These are phyloP conservation scores for Pythium utonaiense DNA, from an alignment of 352 stramenopile species.

Conservation along the genomic window DNA sequence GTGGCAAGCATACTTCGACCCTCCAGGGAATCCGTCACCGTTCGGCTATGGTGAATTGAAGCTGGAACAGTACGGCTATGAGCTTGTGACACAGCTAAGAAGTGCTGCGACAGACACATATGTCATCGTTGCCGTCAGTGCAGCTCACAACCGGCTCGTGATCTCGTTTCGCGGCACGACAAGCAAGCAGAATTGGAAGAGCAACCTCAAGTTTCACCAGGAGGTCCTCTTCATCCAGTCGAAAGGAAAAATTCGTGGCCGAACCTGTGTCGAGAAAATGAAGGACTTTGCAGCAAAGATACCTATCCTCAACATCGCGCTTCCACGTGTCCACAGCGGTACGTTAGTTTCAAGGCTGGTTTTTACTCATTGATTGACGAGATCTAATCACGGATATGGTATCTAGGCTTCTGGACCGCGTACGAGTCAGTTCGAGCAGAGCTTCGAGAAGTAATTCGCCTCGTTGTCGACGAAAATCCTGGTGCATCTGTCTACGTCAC, in stretches of 20 bases:
- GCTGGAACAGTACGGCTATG: conserved; percentile 72
- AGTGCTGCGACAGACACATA: conserved; percentile 79
- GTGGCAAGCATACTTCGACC: conserved; percentile 88
- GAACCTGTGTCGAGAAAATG: conserved; percentile 56
- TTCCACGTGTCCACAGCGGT: conserved; percentile 83
- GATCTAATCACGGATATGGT: conserved; percentile 3
- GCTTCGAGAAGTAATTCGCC: conserved; percentile 67
- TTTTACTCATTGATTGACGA: not conserved
- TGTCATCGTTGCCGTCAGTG: conserved; percentile 49
- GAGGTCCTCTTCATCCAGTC: conserved; percentile 79
- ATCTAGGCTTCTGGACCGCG: conserved; percentile 78
- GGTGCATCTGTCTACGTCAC: conserved; percentile 90
- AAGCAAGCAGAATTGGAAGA: conserved; percentile 87
- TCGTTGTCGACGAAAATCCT: conserved; percentile 80
- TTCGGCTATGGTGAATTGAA: conserved; percentile 73
- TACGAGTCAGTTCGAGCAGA: conserved; percentile 78
- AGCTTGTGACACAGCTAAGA: conserved; percentile 78
- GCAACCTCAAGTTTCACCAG: conserved; percentile 82
- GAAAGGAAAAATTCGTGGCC: conserved; percentile 40
- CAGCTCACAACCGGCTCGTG: conserved; percentile 67
- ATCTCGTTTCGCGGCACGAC: conserved; percentile 85
- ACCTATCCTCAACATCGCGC: conserved; percentile 78
- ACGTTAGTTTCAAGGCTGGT: conserved; percentile 15
- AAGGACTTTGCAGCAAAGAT: conserved; percentile 70
- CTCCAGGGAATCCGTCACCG: conserved; percentile 62